Evolutionary conservation across 2,329 filamentous ascomycete species (phyloP), one percentile per base, ranked within the genome.

Genomic region (Penicillium aurantiogriseum): DNA sequence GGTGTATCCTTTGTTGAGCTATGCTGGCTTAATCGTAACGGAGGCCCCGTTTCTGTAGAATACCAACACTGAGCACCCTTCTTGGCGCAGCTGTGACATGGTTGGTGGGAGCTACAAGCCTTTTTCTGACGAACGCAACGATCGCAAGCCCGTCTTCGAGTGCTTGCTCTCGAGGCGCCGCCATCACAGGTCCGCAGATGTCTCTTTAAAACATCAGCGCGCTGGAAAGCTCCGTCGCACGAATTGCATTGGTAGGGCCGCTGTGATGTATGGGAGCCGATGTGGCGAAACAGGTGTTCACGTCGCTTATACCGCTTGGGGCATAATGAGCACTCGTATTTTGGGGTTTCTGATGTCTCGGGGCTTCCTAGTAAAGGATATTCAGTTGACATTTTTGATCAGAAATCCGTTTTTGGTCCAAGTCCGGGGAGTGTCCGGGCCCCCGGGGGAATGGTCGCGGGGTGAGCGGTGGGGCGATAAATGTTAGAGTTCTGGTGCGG

Each of bases 211-310:
- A 75, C 71, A 61, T 76, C 74, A 5, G 71, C 71, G 19, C 74
- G 67, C 58, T 74, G 71, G 50, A 76, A 76, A 0, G 69, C 61
- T 5, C 68, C 68, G 31, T 62, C 62, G 40, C 74, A 76, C 2
- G 64, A 56, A 9, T 59, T 55, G 59, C 74, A 76, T 35, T 63
- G 62, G 52, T 73, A 67, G 10, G 72, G 73, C 4, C 73, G 68
- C 31, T 71, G 67, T 2, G 65, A 58, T 3, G 66, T 69, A 58
- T 76, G 74, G 8, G 73, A 68, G 39, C 59, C 61, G 35, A 62
- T 65, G 54, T 76, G 74, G 27, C 74, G 73, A 43, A 71, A 67
- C 3, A 76, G 61, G 57, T 76, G 74, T 54, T 76, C 74, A 7
- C 71, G 68, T 23, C 74, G 64, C 61, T 75, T 76, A 65, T 75